Base-by-base conservation (phyloP, 257 asterid species). In the Galeopsis tetrahit region DNA sequence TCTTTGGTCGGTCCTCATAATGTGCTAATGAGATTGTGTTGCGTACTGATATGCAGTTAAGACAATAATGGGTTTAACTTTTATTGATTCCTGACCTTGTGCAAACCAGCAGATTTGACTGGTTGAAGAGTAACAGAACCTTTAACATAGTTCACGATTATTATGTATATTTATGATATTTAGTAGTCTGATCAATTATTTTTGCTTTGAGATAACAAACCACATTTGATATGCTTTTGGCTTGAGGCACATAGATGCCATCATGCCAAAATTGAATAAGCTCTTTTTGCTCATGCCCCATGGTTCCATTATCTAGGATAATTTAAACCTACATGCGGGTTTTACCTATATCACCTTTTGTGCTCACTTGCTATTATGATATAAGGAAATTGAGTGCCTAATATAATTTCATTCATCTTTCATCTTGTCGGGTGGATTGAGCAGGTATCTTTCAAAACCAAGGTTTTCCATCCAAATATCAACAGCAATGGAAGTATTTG, bases 401-500 rank as follows among this genome's bases (percentile, higher is more conserved):
- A 55, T 53, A 34, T 14, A 56, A 57, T 33, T 7, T 57, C 10
- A 3, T 8, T 40, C 2, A 10, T 40, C 21, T 17, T n/a, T 21
- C 6, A 5, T 56, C 33, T 2, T 0, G 15, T 13, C 10, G 48
- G 31, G 17, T 36, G 15, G 10, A 13, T 3, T 57, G 82, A n/a
- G 74, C 76, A 83, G 88, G 85, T 83, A 6, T 72, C 84, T 43
- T 83, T 83, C 80, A 78, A 81, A 72, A 83, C 88, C 2, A 83
- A 81, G 75, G 85, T 83, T 52, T 83, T 72, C 77, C 88, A 83
- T 68, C 88, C 85, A 4, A 83, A 83, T 66, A 81, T 81, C 72
- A 83, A 83, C 77, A 81, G 82, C 78, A 83, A 78, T 35, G 88
- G 88, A 14, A 83, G 85, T 74, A 81, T 83, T 28, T 83, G 88